Percentiles rank a stretch among this genome's conserved stretches.
Conservation (phyloP, 139 green algal genomes). For the Pleodorina starrii region DNA sequence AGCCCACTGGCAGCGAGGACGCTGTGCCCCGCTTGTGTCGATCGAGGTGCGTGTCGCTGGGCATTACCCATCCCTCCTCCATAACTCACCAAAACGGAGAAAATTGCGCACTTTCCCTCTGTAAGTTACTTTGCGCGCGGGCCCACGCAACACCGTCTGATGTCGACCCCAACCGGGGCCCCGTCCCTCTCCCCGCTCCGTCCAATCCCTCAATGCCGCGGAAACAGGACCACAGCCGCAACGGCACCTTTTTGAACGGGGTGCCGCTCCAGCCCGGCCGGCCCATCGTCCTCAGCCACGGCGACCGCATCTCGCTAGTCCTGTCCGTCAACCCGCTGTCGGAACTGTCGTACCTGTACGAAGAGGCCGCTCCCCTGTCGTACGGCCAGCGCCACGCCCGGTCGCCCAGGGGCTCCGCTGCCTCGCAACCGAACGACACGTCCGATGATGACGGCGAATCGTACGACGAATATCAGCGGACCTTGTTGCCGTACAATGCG, state of each 20-base stretch:
- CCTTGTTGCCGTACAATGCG: no score
- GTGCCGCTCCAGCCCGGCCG: background rate
- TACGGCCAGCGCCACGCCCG: background rate
- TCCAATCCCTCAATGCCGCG: background rate
- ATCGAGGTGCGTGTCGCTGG: no score
- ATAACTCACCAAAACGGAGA: no score
- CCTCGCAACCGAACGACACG: background rate
- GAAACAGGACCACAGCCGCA: slow-evolving; percentile 73
- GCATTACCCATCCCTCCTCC: no score
- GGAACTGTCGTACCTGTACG: slow-evolving; percentile 6
- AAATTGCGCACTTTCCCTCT: no score
- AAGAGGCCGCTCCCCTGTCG: background rate
- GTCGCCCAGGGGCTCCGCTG: background rate
- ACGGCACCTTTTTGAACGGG: slow-evolving; percentile 79
- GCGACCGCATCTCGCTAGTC: slow-evolving; percentile 74
- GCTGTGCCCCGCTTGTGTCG: background rate
- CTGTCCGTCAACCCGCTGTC: slow-evolving; percentile 72
- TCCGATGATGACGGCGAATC: no score
- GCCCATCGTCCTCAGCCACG: slow-evolving; percentile 53
- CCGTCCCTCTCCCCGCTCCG: background rate
- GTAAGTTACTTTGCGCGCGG: no score
- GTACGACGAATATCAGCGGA: no score
- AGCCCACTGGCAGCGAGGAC: background rate
- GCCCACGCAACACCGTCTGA: no score
- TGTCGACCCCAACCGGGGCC: no score